Percentiles rank a stretch among this genome's conserved stretches.
phyloP scores from a whole-genome alignment of 805 yeast genomes.

The Wickerhamiella azymoides region DNA sequence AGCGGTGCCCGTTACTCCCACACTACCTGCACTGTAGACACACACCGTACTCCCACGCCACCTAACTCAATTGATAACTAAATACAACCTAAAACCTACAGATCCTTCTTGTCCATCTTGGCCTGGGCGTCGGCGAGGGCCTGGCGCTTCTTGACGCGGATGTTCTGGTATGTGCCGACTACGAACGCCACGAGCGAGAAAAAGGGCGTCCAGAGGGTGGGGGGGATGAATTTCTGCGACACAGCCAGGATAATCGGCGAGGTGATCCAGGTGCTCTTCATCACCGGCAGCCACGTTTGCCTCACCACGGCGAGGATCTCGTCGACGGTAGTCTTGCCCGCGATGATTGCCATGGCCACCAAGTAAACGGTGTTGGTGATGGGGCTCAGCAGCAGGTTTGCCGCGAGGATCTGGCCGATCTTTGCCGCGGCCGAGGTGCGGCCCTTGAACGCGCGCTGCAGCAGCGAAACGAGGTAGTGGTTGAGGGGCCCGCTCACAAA shows the following conservation, averaged over 20 bases:
- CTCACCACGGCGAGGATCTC: slow-evolving; percentile 22
- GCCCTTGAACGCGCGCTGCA: slow-evolving; percentile 26
- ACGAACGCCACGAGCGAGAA: slow-evolving; percentile 28
- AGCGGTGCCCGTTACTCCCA: background rate
- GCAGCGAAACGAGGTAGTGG: slow-evolving; percentile 23
- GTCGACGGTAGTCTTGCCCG: slow-evolving; percentile 24
- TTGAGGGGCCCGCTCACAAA: slow-evolving; percentile 27
- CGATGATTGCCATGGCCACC: slow-evolving; percentile 25
- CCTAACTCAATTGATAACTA: too few relatives aligned
- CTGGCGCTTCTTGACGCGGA: slow-evolving; percentile 22
- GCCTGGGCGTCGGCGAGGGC: background rate
- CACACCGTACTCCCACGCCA: background rate
- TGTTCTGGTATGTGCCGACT: slow-evolving; percentile 28
- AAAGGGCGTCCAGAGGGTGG: slow-evolving; percentile 29
- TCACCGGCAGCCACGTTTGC: slow-evolving; percentile 23
- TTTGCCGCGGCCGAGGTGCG: slow-evolving; percentile 21
- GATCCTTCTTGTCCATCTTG: slow-evolving; percentile 5
- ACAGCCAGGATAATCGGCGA: slow-evolving; percentile 27
- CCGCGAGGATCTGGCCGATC: slow-evolving; percentile 25
- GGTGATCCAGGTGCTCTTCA: slow-evolving; percentile 26
- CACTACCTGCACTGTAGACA: background rate
- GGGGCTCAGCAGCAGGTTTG: slow-evolving; percentile 26
- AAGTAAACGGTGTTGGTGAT: slow-evolving; percentile 23
- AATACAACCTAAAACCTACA: too few relatives aligned
- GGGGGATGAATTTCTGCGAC: slow-evolving; percentile 28